Evolutionary conservation across 495 filamentous ascomycete species (phyloP), one percentile per base, ranked within the genome.

Genomic region (Tuber borchii): DNA sequence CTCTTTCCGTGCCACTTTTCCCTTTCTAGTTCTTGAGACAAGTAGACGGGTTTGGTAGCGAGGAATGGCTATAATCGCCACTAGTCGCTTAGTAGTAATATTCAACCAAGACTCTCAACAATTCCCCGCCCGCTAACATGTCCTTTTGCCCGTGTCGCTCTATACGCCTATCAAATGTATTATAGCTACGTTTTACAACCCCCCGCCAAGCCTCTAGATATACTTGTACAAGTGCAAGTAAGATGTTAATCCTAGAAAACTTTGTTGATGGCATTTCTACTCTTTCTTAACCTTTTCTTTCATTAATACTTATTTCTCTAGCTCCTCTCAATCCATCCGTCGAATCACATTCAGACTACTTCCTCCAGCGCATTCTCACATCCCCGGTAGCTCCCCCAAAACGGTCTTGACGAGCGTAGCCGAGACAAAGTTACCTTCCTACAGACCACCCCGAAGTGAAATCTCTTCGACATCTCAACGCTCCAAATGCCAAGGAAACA

Each of bases 71-170:
- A 37, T 2, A 1, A 37, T 37, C 19, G 80, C 79, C 74, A 82
- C 79, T 37, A 85, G 83, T 40, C 83, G 80, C 69, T 85, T 84
- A 44, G 85, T 86, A 20, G 90, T 84, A 73, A 90, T 89, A 26
- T 85, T 86, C 14, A n/a, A 89, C 87, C 72, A 90, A 78, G 42
- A 88, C 83, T 1, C 89, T 88, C 69, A 85, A 81, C 0, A 88
- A 88, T 70, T 87, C 86, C 1, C 88, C 89, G 1, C 88, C 89
- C 37, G 88, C 88, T 82, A 89, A 88, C 71, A 87, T 86, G 76
- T 90, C 89, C 75, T 88, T 88, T 81, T 89, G 87, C 45, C 84
- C 84, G 79, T 90, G 89, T 10, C 89, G 87, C 61, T 84, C 83
- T 85, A 90, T 88, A 77, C 90, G 89, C 74, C 89, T 84, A 46